Evolutionary conservation across 2,329 filamentous ascomycete species (phyloP).

Genomic region (Aspergillus oerlinghausenensis): DNA sequence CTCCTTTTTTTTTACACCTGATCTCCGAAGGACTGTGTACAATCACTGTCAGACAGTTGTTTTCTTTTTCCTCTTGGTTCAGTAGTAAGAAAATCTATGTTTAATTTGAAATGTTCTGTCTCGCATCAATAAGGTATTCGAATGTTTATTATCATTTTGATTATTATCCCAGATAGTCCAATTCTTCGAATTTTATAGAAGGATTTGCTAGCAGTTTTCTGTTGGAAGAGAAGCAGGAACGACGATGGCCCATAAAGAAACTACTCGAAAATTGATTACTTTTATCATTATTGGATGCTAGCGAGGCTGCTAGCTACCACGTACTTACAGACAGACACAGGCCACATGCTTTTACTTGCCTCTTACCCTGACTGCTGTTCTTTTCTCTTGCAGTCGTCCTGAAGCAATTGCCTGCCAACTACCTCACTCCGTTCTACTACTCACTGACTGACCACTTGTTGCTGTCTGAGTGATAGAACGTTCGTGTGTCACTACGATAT

Average conservation of each 20-base stretch:
- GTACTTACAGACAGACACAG: not conserved
- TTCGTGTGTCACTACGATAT: not conserved
- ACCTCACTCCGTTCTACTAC: not conserved
- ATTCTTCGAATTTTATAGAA: not conserved
- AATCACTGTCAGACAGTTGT: not conserved
- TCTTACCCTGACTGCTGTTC: not conserved
- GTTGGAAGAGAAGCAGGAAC: not conserved
- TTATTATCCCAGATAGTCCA: not conserved
- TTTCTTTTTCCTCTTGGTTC: not conserved
- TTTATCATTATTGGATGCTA: not conserved
- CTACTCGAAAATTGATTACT: not conserved
- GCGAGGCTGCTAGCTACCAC: not conserved
- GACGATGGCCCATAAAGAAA: not conserved
- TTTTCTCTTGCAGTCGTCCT: not conserved
- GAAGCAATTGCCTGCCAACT: not conserved
- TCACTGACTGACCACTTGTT: not conserved
- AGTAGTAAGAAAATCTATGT: not conserved
- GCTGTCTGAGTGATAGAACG: not conserved
- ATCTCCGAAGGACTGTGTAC: not conserved
- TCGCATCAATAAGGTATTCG: not conserved
- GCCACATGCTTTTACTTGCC: not conserved
- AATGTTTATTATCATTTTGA: constrained; percentile 13
- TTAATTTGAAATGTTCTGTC: not conserved
- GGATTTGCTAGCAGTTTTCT: not conserved
- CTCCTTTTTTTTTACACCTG: not conserved